Evolutionary conservation across 352 stramenopile species (phyloP).

Genomic region (Pseudoperonospora humuli): DNA sequence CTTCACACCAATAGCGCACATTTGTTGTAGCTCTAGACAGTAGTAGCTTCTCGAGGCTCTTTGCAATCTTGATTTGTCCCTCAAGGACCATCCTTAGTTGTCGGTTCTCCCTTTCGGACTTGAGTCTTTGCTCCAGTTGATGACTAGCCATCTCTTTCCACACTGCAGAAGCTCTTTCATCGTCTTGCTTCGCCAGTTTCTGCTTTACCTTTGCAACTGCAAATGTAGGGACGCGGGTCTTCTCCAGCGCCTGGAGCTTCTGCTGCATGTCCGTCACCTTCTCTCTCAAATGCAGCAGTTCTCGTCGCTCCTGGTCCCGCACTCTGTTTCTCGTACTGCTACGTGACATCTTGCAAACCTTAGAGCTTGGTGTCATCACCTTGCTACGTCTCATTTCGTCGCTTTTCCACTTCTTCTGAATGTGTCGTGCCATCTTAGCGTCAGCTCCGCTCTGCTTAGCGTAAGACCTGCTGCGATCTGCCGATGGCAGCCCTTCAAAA

Average conservation of each 20-base stretch:
- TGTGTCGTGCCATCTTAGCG: no score
- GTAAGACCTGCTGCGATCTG: neutral
- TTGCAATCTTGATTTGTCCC: constrained; percentile 59
- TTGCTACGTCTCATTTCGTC: constrained; percentile 6
- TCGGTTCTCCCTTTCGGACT: constrained; percentile 51
- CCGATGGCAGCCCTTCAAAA: constrained; percentile 10
- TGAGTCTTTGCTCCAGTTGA: constrained; percentile 37
- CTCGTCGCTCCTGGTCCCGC: constrained; percentile 31
- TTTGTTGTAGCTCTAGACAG: constrained; percentile 26
- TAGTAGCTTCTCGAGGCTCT: constrained; percentile 45
- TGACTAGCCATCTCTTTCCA: constrained; percentile 43
- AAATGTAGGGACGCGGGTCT: constrained; percentile 4
- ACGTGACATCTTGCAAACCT: constrained; percentile 22
- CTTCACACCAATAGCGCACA: constrained; percentile 6
- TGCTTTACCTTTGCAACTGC: neutral
- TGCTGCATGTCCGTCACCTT: constrained; percentile 39
- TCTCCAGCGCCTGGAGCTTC: constrained; percentile 30
- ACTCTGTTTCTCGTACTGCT: constrained; percentile 33
- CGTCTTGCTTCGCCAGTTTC: constrained; percentile 3
- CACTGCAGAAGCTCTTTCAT: constrained; percentile 12
- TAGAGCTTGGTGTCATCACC: neutral
- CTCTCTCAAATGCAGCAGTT: constrained; percentile 36
- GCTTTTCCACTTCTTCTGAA: no score
- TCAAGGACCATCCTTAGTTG: constrained; percentile 49
- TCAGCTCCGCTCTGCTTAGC: no score